Evolutionary conservation across 192 early-diverging fungal genomes (phyloP).

Genomic region (Pilaira anomala): DNA sequence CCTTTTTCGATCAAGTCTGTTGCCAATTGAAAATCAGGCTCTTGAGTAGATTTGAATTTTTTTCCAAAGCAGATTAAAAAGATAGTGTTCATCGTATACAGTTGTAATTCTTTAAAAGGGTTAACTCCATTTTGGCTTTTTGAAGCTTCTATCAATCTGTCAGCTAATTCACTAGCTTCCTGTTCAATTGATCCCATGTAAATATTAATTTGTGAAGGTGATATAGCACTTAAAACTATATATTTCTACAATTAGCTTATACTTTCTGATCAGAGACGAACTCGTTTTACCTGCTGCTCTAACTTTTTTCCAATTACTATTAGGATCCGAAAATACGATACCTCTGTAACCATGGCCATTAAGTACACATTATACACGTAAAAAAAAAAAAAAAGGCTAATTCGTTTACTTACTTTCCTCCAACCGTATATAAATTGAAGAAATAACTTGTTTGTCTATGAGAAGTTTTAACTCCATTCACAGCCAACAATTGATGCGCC

Average conservation of each 20-base stretch:
- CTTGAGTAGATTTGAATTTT: background rate
- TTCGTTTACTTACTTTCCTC: constrained; percentile 3
- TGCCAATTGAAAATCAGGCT: constrained; percentile 2
- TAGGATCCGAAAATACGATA: background rate
- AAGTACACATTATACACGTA: background rate
- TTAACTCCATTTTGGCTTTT: background rate
- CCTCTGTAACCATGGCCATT: constrained; percentile 1
- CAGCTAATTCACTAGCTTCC: background rate
- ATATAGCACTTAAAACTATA: background rate
- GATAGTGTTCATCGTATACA: constrained; percentile 1
- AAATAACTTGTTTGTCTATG: constrained; percentile 1
- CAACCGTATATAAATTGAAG: background rate
- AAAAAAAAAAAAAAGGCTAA: background rate
- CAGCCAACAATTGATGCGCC: constrained; percentile 11
- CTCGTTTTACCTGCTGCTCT: constrained; percentile 10
- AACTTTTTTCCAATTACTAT: constrained; percentile 2
- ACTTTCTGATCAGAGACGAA: background rate
- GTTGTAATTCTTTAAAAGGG: background rate
- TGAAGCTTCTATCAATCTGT: background rate
- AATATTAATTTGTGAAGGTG: constrained; percentile 2
- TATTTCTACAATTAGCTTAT: background rate
- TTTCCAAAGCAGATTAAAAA: background rate
- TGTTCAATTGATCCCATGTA: background rate
- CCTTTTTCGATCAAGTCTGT: background rate
- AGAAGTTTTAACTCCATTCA: constrained; percentile 3